Evolutionary conservation across 2,329 filamentous ascomycete species (phyloP).

Genomic region (Fusarium graminum): DNA sequence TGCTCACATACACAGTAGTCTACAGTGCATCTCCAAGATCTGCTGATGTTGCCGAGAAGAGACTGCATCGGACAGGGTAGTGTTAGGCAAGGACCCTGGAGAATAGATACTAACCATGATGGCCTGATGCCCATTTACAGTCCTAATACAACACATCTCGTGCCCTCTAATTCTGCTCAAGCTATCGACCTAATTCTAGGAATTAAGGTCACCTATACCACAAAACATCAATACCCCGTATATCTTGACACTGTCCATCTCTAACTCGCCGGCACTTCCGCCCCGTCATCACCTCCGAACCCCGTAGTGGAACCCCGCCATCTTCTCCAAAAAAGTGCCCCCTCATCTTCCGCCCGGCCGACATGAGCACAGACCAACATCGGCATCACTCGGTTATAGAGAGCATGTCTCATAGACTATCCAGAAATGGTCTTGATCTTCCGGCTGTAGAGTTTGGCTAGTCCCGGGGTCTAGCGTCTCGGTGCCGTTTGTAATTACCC

Average conservation of each 20-base stretch:
- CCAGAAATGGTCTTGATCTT: conserved; percentile 15
- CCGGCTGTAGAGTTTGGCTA: not conserved
- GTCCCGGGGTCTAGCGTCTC: conserved; percentile 19
- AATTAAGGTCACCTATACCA: not conserved
- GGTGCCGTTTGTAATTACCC: conserved; percentile 27
- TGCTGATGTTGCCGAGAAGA: conserved; percentile 39
- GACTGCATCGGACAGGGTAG: conserved; percentile 33
- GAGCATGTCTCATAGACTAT: conserved; percentile 1
- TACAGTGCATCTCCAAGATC: conserved; percentile 15
- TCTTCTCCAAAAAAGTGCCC: conserved; percentile 31
- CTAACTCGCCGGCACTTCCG: not conserved
- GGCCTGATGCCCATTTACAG: conserved; percentile 35
- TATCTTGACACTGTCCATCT: not conserved
- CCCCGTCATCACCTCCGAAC: conserved; percentile 11
- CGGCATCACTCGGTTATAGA: conserved; percentile 48
- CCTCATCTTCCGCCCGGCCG: conserved; percentile 47
- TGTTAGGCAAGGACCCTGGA: conserved; percentile 28
- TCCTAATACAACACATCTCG: not conserved
- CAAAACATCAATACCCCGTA: not conserved
- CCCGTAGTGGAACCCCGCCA: conserved; percentile 23
- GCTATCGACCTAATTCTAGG: not conserved
- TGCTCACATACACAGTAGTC: not conserved
- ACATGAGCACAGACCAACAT: conserved; percentile 48
- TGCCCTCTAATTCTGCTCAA: not conserved
- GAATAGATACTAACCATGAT: conserved; percentile 9